Evolutionary conservation across 2,329 filamentous ascomycete species (phyloP).

Genomic region (Neoascochyta sp.): DNA sequence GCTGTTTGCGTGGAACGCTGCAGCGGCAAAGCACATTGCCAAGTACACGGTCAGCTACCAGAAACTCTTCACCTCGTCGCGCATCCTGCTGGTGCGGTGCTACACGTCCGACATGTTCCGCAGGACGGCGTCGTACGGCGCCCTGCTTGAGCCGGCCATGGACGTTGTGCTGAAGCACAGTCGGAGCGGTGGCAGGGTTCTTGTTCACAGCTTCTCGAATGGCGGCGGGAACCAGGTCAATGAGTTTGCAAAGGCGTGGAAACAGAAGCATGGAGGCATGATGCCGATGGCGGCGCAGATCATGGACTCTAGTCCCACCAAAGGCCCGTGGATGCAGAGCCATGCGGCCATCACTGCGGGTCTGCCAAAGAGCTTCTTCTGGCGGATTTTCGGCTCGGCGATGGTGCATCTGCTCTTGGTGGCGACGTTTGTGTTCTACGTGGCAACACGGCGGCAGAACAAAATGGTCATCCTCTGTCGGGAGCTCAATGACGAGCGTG

Average conservation of each 20-base stretch:
- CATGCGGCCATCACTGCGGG: conserved; percentile 29
- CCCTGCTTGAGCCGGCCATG: conserved; percentile 23
- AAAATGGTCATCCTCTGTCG: conserved; percentile 26
- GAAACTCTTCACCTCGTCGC: conserved; percentile 28
- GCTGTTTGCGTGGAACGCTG: conserved; percentile 36
- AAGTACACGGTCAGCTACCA: conserved; percentile 37
- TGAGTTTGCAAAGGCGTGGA: conserved; percentile 34
- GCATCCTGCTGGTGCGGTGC: conserved; percentile 31
- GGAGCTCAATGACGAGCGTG: conserved; percentile 26
- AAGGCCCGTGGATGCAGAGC: conserved; percentile 29
- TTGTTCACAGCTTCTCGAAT: conserved; percentile 38
- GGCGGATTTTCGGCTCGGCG: conserved; percentile 23
- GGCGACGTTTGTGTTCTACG: conserved; percentile 15
- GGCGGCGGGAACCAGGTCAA: conserved; percentile 35
- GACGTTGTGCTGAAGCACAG: conserved; percentile 23
- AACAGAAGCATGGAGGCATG: conserved; percentile 9
- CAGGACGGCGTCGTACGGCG: conserved; percentile 10
- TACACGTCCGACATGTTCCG: conserved; percentile 32
- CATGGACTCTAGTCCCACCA: conserved; percentile 35
- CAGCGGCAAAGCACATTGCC: conserved; percentile 35
- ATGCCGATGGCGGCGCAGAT: conserved; percentile 31
- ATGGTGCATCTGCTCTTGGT: conserved; percentile 28
- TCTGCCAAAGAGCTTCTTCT: conserved; percentile 23
- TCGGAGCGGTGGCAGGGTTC: conserved; percentile 20
- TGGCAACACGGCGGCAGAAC: conserved; percentile 17